These are phyloP conservation scores for Phytophthora colocasiae DNA, from an alignment of 352 stramenopile species.

Conservation along the genomic window DNA sequence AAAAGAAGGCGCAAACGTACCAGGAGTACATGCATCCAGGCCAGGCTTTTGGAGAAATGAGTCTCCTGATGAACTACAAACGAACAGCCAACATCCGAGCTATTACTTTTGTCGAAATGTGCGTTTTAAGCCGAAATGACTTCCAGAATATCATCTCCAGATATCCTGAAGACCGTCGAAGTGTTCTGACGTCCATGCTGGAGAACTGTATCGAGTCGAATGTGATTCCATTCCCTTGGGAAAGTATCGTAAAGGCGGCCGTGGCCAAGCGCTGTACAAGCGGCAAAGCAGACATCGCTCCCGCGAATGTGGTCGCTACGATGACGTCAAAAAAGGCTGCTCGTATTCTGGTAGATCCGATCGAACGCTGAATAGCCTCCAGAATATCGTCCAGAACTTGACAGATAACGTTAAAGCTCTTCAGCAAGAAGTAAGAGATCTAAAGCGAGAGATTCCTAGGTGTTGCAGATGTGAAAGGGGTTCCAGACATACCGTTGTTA, in stretches of 20 bases:
- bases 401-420: constrained; percentile 2
- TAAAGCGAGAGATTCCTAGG: not conserved
- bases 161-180: too few relatives aligned
- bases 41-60: too few relatives aligned
- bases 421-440: constrained; percentile 8
- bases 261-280: not conserved
- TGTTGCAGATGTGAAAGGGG: too few relatives aligned
- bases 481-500: too few relatives aligned
- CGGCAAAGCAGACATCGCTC: not conserved
- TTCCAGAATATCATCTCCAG: too few relatives aligned
- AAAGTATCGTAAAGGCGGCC: constrained; percentile 9
- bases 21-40: too few relatives aligned
- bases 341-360: constrained; percentile 10
- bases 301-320: constrained; percentile 3
- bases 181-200: constrained; percentile 20
- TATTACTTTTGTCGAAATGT: too few relatives aligned
- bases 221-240: constrained; percentile 16
- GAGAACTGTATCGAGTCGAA: constrained; percentile 21
- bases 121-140: too few relatives aligned
- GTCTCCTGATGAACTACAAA: too few relatives aligned
- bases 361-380: too few relatives aligned
- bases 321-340: constrained; percentile 13
- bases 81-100: too few relatives aligned
- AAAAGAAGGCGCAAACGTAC: too few relatives aligned
- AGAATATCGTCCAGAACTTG: not conserved